Conservation (phyloP, 805 yeast species). For the Blastobotrys americana region DNA sequence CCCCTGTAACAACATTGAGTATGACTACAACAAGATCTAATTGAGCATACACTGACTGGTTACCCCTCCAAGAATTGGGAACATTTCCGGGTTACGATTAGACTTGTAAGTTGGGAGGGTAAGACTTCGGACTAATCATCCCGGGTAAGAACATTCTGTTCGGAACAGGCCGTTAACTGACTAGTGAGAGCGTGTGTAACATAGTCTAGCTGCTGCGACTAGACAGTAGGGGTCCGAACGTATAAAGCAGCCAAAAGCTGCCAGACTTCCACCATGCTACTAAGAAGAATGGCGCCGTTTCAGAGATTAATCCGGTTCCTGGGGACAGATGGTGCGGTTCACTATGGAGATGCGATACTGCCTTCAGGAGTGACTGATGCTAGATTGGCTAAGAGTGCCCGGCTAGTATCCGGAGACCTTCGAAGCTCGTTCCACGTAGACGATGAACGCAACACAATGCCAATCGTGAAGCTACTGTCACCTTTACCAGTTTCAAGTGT, state of each 20-base stretch:
- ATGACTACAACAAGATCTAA: neutral
- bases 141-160: too few relatives aligned
- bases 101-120: neutral
- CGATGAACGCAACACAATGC: constrained; percentile 21
- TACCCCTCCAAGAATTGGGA: neutral
- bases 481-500: constrained; percentile 37
- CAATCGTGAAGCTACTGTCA: constrained; percentile 33
- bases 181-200: too few relatives aligned
- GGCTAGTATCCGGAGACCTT: constrained; percentile 42
- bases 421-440: constrained; percentile 36
- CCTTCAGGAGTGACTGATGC: constrained; percentile 33
- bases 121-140: too few relatives aligned
- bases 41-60: neutral
- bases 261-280: too few relatives aligned
- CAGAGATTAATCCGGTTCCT: constrained; percentile 44
- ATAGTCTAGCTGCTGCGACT: too few relatives aligned
- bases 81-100: neutral
- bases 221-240: too few relatives aligned
- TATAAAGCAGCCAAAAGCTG: too few relatives aligned
- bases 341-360: constrained; percentile 45
- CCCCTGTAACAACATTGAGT: too few relatives aligned
- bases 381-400: constrained; percentile 36
- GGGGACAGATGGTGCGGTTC: constrained; percentile 37
- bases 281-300: constrained; percentile 9
- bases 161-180: too few relatives aligned